Evolutionary conservation across 306 rosid species (phyloP), one percentile per base, ranked within the genome.

Genomic region (Oxytropis ochrocephala): DNA sequence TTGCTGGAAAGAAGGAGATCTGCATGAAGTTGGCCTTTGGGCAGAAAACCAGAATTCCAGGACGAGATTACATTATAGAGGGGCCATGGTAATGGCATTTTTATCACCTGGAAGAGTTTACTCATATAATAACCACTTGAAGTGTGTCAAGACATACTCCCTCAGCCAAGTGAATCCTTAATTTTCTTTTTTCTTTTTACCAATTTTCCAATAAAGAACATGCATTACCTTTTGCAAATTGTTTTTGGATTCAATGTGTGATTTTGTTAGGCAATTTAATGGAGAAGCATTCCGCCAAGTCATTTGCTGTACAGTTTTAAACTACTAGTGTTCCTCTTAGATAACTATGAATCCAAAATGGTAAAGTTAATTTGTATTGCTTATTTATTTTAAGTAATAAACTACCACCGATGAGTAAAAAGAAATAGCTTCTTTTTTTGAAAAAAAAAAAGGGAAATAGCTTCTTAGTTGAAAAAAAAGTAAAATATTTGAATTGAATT

Each of bases 1-100:
- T 29, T 88, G 95, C 71, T 88, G 95, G 97, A 83, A 77, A 63
- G 95, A 84, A 79, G 95, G 95, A 72, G 81, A 86, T 48, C 78
- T 90, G 75, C 74, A 68, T 29, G 97, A 90, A 78, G 81, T 83
- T 58, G 97, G 95, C 4, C 85, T 89, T 62, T 89, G 90, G 96
- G 81, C 84, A 27, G 76, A 78, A 78, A 72, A 72, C 64, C 84
- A 78, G 46, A 81, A 74, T 51, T 68, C 81, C 46, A 67, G 30
- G 38, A 27, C 57, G 71, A 85, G 53, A 66, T 51, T 89, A 36
- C 85, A 87, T 69, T 87, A 89, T 66, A 81, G 85, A 78, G 96
- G 82, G 71, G 65, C 65, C 49, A 48, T 74, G 66, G 82, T 83
- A 14, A 17, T 42, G 21, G 51, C 80, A 35, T 72, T 70, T 38